phyloP scores from a whole-genome alignment of 768 basidiomycete species.

The button mushroom (Agaricus bisporus) region DNA sequence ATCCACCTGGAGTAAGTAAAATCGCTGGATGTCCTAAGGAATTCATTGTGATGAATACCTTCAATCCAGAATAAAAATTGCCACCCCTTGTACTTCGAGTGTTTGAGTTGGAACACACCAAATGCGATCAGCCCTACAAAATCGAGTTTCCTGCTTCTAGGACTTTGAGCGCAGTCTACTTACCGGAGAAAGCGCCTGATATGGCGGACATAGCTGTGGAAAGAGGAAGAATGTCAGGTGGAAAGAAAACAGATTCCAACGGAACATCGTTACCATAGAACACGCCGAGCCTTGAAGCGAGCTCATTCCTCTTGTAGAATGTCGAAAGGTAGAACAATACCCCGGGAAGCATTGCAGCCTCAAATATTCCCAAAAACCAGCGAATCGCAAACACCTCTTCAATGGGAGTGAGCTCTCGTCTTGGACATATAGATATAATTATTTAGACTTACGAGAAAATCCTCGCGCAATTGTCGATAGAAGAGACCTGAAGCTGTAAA shows the following conservation, averaged over 20 bases:
- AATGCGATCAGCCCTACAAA: constrained; percentile 38
- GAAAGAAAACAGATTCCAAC: neutral
- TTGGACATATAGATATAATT: neutral
- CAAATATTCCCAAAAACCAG: constrained; percentile 45
- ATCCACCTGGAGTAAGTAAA: constrained; percentile 23
- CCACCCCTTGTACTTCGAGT: constrained; percentile 38
- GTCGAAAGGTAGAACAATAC: constrained; percentile 48
- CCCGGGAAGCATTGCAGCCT: constrained; percentile 43
- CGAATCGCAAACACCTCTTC: constrained; percentile 41
- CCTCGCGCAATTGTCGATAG: constrained; percentile 38
- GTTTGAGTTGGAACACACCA: constrained; percentile 44
- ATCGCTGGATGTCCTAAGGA: neutral
- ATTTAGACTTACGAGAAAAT: constrained; percentile 30
- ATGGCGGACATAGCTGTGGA: constrained; percentile 36
- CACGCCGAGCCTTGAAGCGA: constrained; percentile 42
- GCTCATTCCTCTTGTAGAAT: constrained; percentile 44
- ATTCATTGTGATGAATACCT: constrained; percentile 20
- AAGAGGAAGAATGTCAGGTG: neutral
- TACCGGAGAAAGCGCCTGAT: constrained; percentile 42
- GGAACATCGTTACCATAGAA: constrained; percentile 33
- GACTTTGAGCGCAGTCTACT: neutral
- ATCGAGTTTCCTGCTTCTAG: neutral
- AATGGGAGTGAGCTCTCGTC: neutral
- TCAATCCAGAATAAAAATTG: constrained; percentile 50
- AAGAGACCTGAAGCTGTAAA: constrained; percentile 29